Evolutionary conservation across 768 basidiomycete genomes (phyloP), one percentile per base, ranked within the genome.

Genomic region (Rhizopogon roseolus): DNA sequence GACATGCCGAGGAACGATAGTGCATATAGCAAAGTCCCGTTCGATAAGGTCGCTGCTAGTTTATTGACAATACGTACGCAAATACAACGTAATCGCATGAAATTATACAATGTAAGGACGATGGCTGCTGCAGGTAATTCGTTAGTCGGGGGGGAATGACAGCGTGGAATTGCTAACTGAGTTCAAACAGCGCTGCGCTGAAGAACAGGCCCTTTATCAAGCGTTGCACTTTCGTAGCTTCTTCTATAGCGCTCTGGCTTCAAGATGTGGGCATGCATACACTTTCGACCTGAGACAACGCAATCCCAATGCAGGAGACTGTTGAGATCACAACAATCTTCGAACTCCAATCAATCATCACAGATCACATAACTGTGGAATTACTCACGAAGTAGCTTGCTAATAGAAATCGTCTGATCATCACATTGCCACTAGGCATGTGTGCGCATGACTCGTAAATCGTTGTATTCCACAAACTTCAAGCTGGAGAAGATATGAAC

Each of bases 1-100:
- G 14, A 10, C 49, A 25, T 37, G 55, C 57, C 38, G 11, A 58
- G 32, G 25, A 58, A 37, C 29, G 54, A 43, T 1, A 58, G 16
- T 6, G 54, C 49, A 52, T 58, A 55, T 38, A 58, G 11, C n/a
- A 58, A n/a, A 41, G 52, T 58, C 19, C 57, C 57, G 25, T 43
- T 43, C 36, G 39, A 34, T 37, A 58, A 29, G 14, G 50, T 41
- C 17, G 29, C 4, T 3, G 48, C 34, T 7, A 58, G 14, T 11
- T 5, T 41, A 38, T 25, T 43, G 8, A 29, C 19, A 34, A 10
- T 34, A 28, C 32, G 49, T 22, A 5, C 6, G 17, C 38, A 38
- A 34, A 16, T 43, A 41, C 17, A 36, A 14, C 36, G 42, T 9
- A n/a, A n/a, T 27, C 6, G 11, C 3, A 48, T n/a, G 9, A 32